These are phyloP conservation scores for Pythium diclinum DNA, from an alignment of 352 stramenopile species.

Conservation along the genomic window DNA sequence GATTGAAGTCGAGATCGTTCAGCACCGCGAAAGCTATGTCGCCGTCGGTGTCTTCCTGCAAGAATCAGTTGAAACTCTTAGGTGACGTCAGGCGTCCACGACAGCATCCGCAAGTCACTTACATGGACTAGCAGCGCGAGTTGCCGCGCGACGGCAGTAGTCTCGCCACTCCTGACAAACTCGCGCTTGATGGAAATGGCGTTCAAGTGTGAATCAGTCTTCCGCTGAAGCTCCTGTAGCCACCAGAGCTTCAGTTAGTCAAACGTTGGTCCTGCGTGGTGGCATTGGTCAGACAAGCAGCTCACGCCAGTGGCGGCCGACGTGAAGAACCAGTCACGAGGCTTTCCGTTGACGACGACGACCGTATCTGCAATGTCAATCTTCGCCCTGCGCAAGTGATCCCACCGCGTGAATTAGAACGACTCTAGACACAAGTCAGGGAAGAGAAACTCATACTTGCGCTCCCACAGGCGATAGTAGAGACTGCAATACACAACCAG, in stretches of 20 bases:
- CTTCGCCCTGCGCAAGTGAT: constrained; percentile 25
- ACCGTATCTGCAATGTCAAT: constrained; percentile 62
- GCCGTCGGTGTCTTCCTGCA: constrained; percentile 43
- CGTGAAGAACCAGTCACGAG: constrained; percentile 59
- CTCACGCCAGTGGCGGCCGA: constrained; percentile 49
- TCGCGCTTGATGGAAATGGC: constrained; percentile 44
- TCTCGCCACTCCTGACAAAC: constrained; percentile 31
- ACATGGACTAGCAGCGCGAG: constrained; percentile 36
- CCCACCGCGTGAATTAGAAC: constrained; percentile 19
- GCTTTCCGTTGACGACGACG: constrained; percentile 40
- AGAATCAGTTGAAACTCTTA: constrained; percentile 11
- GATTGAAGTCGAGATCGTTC: constrained; percentile 56
- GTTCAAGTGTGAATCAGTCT: constrained; percentile 36
- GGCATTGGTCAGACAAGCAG: not conserved
- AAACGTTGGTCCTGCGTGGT: not conserved
- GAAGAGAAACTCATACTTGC: constrained; percentile 34
- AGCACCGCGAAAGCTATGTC: constrained; percentile 38
- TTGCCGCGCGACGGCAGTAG: constrained; percentile 18
- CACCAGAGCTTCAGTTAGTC: not conserved
- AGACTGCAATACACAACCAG: constrained; percentile 28
- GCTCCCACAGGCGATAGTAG: constrained; percentile 57
- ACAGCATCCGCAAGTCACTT: not conserved
- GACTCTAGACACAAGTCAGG: not conserved
- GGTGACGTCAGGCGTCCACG: constrained; percentile 5
- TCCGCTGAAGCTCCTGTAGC: constrained; percentile 49